Percentiles rank a stretch among this genome's conserved stretches.
phyloP scores from a whole-genome alignment of 805 yeast species.

The Sugiyamaella smithiae region DNA sequence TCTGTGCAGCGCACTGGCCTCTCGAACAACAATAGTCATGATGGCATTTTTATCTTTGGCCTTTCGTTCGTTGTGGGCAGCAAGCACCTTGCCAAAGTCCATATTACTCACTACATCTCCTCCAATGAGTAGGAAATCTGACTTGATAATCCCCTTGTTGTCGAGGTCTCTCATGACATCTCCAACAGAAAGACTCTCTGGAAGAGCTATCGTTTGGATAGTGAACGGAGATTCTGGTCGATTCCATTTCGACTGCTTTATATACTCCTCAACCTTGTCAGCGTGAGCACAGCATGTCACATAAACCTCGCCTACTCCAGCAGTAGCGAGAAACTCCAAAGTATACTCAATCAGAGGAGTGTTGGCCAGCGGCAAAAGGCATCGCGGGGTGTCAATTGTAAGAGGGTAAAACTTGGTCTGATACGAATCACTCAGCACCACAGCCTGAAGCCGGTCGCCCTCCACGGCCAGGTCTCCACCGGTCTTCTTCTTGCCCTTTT shows the following conservation, averaged over 20 bases:
- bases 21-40: conserved; percentile 88
- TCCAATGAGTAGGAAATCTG: conserved; percentile 84
- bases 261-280: conserved; percentile 78
- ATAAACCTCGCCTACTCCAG: conserved; percentile 86
- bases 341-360: conserved; percentile 95
- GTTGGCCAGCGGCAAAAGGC: conserved; percentile 87
- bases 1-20: conserved; percentile 80
- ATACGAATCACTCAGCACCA: conserved; percentile 90
- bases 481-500: conserved; percentile 4
- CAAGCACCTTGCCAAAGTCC: conserved; percentile 70
- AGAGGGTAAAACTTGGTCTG: conserved; percentile 91
- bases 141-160: conserved; percentile 80
- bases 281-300: conserved; percentile 90
- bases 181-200: conserved; percentile 89
- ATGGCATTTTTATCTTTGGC: conserved; percentile 82
- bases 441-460: conserved; percentile 68
- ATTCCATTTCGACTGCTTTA: conserved; percentile 49
- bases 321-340: conserved; percentile 85
- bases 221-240: conserved; percentile 69
- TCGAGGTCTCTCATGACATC: conserved; percentile 97
- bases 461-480: conserved; percentile 7
- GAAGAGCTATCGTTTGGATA: conserved; percentile 72
- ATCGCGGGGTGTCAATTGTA: conserved; percentile 81
- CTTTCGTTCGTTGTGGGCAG: conserved; percentile 69
- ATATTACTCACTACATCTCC: conserved; percentile 96